phyloP scores from a whole-genome alignment of 495 filamentous ascomycete species.

The Cercophora newfieldiana region DNA sequence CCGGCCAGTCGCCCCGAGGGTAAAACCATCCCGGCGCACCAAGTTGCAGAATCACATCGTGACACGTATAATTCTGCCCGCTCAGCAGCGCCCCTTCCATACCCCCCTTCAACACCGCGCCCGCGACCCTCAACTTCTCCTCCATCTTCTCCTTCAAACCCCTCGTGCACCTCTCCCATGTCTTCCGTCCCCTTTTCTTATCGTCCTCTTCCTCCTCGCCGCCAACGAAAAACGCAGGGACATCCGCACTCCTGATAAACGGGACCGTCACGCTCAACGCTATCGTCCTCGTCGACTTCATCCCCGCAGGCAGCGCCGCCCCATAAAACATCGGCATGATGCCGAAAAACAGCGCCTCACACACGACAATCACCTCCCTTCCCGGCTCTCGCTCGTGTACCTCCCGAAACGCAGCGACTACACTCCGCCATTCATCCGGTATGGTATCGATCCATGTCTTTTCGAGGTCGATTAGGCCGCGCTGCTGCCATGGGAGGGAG shows the following conservation, averaged over 20 bases:
- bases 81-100: conserved; percentile 8
- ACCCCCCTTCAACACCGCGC: background rate
- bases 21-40: conserved; percentile 38
- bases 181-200: background rate
- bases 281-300: conserved; percentile 15
- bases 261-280: conserved; percentile 30
- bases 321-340: conserved; percentile 27
- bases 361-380: conserved; percentile 26
- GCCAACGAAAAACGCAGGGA: conserved; percentile 24
- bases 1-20: conserved; percentile 37
- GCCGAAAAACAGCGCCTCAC: conserved; percentile 34
- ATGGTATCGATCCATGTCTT: conserved; percentile 27
- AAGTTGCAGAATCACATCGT: conserved; percentile 39
- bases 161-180: conserved; percentile 10
- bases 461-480: conserved; percentile 27
- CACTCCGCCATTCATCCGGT: conserved; percentile 28
- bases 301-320: conserved; percentile 17
- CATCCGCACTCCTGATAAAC: conserved; percentile 29
- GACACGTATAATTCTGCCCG: conserved; percentile 32
- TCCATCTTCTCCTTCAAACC: conserved; percentile 9
- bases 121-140: conserved; percentile 2
- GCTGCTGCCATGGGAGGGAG: conserved; percentile 23
- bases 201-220: background rate
- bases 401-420: conserved; percentile 22
- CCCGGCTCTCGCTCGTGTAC: conserved; percentile 22